Evolutionary conservation across 139 green algal species (phyloP).

Genomic region (Micractinium conductrix): DNA sequence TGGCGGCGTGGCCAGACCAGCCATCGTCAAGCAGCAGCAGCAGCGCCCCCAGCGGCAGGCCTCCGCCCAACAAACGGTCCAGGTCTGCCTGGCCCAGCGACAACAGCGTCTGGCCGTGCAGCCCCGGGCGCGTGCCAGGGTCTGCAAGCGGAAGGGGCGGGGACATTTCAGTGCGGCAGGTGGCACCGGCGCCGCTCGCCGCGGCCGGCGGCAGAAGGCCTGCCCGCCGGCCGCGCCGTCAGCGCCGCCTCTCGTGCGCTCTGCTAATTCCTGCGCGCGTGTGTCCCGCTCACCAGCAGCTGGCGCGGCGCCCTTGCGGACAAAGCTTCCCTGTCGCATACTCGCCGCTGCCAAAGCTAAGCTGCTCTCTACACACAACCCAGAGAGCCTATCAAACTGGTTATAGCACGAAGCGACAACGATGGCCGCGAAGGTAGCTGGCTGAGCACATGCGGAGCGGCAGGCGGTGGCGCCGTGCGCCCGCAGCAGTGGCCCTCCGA

Average conservation of each 20-base stretch:
- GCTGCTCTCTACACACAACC: no score
- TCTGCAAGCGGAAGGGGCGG: slow-evolving; percentile 38
- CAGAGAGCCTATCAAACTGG: no score
- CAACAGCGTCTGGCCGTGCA: slow-evolving; percentile 78
- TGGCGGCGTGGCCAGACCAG: slow-evolving; percentile 60
- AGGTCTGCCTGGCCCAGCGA: slow-evolving; percentile 80
- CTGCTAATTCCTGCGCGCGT: not conserved
- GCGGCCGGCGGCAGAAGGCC: no score
- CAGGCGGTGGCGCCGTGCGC: no score
- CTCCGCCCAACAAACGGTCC: slow-evolving; percentile 77
- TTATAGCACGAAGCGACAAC: no score
- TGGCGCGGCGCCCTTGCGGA: slow-evolving; percentile 17
- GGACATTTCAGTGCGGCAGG: no score
- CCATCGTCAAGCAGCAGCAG: slow-evolving; percentile 77
- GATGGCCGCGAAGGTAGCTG: no score
- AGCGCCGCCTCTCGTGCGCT: not conserved
- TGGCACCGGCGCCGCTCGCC: not conserved
- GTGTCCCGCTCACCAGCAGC: not conserved
- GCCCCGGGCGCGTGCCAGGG: slow-evolving; percentile 71
- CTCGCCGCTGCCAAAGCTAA: no score
- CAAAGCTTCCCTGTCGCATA: slow-evolving; percentile 31
- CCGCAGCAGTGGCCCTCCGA: no score
- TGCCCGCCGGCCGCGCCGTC: no score
- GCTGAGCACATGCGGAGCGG: no score
- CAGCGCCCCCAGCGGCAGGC: slow-evolving; percentile 74